A percentile compares a stretch with the other conserved stretches of the same genome.
These are phyloP conservation scores for Fusarium sp. DNA, from an alignment of 2,329 filamentous ascomycete genomes.

Conservation along the genomic window DNA sequence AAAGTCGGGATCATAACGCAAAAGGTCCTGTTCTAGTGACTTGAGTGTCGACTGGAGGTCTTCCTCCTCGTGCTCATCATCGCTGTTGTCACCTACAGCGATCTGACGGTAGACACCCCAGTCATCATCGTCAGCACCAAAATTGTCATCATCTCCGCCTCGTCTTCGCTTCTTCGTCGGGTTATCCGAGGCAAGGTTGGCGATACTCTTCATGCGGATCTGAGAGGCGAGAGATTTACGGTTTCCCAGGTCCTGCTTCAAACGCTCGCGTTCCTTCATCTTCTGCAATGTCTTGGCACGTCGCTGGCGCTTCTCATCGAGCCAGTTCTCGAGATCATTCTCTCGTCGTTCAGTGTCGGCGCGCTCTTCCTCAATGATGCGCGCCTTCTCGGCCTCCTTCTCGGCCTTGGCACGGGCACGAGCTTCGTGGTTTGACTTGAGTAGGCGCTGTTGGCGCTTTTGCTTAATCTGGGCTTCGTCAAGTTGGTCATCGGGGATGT, in stretches of 20 bases:
- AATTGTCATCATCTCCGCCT: slow-evolving; percentile 93
- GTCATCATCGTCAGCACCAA: slow-evolving; percentile 96
- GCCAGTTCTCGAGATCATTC: slow-evolving; percentile 87
- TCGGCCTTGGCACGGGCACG: slow-evolving; percentile 94
- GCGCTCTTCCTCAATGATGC: slow-evolving; percentile 84
- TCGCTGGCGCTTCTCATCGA: slow-evolving; percentile 82
- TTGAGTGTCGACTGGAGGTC: slow-evolving; percentile 82
- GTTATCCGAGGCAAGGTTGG: slow-evolving; percentile 91
- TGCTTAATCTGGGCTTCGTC: slow-evolving; percentile 92
- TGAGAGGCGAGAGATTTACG: slow-evolving; percentile 96
- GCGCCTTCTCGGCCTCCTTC: slow-evolving; percentile 91
- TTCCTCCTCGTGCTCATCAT: slow-evolving; percentile 93
- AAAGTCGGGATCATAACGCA: slow-evolving; percentile 88
- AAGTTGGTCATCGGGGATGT: slow-evolving; percentile 90
- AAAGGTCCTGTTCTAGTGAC: slow-evolving; percentile 83
- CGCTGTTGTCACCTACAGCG: slow-evolving; percentile 82
- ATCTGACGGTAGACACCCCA: slow-evolving; percentile 98
- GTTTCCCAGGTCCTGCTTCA: slow-evolving; percentile 95
- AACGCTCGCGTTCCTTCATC: slow-evolving; percentile 92
- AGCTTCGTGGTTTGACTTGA: slow-evolving; percentile 96
- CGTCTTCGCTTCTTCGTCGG: slow-evolving; percentile 86
- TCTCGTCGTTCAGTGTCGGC: slow-evolving; percentile 86
- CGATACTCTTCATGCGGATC: slow-evolving; percentile 98
- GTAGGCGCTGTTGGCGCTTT: slow-evolving; percentile 90
- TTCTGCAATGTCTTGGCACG: slow-evolving; percentile 79